Percentiles rank a stretch among this genome's conserved stretches.
Evolutionary conservation across 2,329 filamentous ascomycete genomes (phyloP).

Genomic region (Phaeophleospora eucalypticola): DNA sequence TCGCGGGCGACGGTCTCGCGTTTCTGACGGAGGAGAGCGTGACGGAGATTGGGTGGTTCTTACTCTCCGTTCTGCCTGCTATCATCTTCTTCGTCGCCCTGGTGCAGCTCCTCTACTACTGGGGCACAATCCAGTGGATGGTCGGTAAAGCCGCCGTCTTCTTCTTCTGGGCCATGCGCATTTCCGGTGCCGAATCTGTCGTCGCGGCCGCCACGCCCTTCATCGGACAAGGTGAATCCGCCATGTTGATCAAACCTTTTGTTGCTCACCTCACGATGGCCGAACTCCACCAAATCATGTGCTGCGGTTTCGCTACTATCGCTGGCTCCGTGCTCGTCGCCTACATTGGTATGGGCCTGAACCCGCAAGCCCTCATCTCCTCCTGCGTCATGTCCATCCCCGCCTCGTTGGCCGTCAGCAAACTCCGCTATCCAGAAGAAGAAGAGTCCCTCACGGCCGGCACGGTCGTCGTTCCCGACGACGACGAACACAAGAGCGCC

Average conservation of each 20-base stretch:
- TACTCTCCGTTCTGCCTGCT: slow-evolving; percentile 75
- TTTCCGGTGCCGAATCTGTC: slow-evolving; percentile 89
- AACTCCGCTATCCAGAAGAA: slow-evolving; percentile 82
- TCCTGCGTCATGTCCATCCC: slow-evolving; percentile 96
- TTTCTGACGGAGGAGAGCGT: slow-evolving; percentile 61
- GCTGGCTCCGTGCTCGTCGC: slow-evolving; percentile 81
- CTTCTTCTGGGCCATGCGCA: slow-evolving; percentile 84
- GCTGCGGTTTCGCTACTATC: slow-evolving; percentile 87
- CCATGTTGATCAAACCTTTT: slow-evolving; percentile 86
- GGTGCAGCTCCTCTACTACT: slow-evolving; percentile 81
- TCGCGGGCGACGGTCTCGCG: slow-evolving; percentile 65
- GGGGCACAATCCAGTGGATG: slow-evolving; percentile 82
- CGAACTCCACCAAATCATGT: slow-evolving; percentile 90
- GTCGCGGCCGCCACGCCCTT: slow-evolving; percentile 90
- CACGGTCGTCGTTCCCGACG: slow-evolving; percentile 73
- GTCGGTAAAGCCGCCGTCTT: slow-evolving; percentile 81
- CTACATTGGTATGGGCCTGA: slow-evolving; percentile 80
- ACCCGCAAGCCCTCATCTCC: slow-evolving; percentile 78
- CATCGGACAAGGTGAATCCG: slow-evolving; percentile 89
- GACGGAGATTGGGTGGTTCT: slow-evolving; percentile 58
- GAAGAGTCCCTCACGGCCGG: slow-evolving; percentile 83
- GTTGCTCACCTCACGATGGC: slow-evolving; percentile 79
- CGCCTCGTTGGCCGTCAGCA: slow-evolving; percentile 81
- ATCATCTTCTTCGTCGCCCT: slow-evolving; percentile 95
- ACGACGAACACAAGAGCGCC: slow-evolving; percentile 68